phyloP scores from a whole-genome alignment of 768 basidiomycete species.

The Chalciporus sphaerocephalus region DNA sequence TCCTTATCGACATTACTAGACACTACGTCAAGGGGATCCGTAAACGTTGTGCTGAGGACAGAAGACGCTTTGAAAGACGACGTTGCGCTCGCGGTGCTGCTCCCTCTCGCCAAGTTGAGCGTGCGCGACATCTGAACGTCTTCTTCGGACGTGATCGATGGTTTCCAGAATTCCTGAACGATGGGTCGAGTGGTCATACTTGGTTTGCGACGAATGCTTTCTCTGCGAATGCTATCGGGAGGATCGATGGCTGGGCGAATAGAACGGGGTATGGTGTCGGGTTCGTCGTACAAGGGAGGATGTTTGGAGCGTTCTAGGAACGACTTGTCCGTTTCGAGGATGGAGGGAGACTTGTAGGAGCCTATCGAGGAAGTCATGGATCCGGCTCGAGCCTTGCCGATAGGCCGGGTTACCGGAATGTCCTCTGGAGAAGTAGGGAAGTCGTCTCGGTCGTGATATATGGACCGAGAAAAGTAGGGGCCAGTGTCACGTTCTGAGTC shows the following conservation, averaged over 20 bases:
- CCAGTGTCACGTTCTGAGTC: slow-evolving; percentile 25
- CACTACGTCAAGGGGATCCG: slow-evolving; percentile 19
- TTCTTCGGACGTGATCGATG: slow-evolving; percentile 43
- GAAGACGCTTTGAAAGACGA: slow-evolving; percentile 44
- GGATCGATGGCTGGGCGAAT: slow-evolving; percentile 20
- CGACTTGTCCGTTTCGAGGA: slow-evolving; percentile 21
- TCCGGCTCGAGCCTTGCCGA: slow-evolving; percentile 25
- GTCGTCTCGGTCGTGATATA: slow-evolving; percentile 19
- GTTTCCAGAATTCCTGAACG: slow-evolving; percentile 48
- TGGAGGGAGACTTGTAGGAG: slow-evolving; percentile 26
- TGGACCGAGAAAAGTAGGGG: slow-evolving; percentile 16
- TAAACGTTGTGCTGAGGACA: slow-evolving; percentile 38
- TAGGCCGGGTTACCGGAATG: slow-evolving; percentile 6
- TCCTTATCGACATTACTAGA: slow-evolving; percentile 24
- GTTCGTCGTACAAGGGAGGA: slow-evolving; percentile 25
- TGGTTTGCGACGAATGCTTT: slow-evolving; percentile 31
- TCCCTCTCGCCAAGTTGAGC: slow-evolving; percentile 40
- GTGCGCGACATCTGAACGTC: slow-evolving; percentile 40
- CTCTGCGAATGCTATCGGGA: slow-evolving; percentile 21
- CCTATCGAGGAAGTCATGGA: slow-evolving; percentile 24
- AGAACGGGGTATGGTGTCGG: slow-evolving; percentile 22
- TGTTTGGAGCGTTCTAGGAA: slow-evolving; percentile 20
- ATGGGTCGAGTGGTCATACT: slow-evolving; percentile 33
- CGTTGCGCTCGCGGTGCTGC: slow-evolving; percentile 48
- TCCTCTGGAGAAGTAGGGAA: slow-evolving; percentile 19